These are phyloP conservation scores for Starmerella powellii DNA, from an alignment of 805 yeast genomes.

Conservation along the genomic window DNA sequence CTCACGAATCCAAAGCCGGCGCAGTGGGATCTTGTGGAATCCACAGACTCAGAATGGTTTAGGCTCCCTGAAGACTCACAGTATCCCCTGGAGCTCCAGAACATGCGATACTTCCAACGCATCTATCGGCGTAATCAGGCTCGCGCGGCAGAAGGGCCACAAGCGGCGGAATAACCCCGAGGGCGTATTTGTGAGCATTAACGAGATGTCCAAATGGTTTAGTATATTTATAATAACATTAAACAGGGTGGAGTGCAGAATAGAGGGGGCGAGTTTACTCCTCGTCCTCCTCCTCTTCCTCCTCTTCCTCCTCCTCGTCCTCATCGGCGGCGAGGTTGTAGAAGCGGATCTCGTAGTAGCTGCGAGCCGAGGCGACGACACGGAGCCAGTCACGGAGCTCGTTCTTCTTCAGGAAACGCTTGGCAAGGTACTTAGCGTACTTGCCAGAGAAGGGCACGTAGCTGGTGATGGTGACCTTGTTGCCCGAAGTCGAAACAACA, in stretches of 20 bases:
- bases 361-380: conserved; percentile 89
- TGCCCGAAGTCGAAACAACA: conserved; percentile 67
- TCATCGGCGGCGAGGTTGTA: conserved; percentile 97
- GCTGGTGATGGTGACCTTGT: conserved; percentile 81
- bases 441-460: conserved; percentile 97
- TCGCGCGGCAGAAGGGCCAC: too few species aligned
- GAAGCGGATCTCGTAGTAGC: conserved; percentile 96
- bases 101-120: conserved; percentile 76
- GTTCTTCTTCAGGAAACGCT: conserved; percentile 99
- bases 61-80: conserved; percentile 42
- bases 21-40: conserved; percentile 51
- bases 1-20: conserved; percentile 38
- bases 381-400: conserved; percentile 99
- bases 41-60: conserved; percentile 74
- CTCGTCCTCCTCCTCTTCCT: conserved; percentile 27
- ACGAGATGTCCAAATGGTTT: not conserved
- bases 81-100: conserved; percentile 63
- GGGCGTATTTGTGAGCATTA: too few species aligned
- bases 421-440: conserved; percentile 98
- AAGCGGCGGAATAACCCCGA: too few species aligned
- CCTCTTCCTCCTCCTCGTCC: conserved; percentile 85
- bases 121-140: conserved; percentile 42
- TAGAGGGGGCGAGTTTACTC: conserved; percentile 12
- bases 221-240: conserved; percentile 1
- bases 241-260: not conserved